phyloP scores from a whole-genome alignment of 2,329 filamentous ascomycete species.

The Byssothecium circinans region DNA sequence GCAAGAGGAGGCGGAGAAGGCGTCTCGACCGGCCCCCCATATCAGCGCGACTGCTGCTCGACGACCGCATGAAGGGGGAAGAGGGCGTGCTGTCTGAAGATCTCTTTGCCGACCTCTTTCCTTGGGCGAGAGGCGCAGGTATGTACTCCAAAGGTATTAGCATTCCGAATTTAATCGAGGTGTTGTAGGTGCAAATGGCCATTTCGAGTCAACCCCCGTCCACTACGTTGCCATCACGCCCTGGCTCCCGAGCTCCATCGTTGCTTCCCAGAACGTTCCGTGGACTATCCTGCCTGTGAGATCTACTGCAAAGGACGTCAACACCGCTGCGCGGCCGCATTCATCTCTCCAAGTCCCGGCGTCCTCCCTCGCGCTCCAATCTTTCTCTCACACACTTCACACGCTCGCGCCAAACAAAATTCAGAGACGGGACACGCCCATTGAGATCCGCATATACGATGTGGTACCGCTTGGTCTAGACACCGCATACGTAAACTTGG shows the following conservation, averaged over 20 bases:
- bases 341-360: slow-evolving; percentile 81
- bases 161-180: not conserved
- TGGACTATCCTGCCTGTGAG: slow-evolving; percentile 87
- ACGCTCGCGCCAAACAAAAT: slow-evolving; percentile 75
- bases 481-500: slow-evolving; percentile 82
- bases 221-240: slow-evolving; percentile 73
- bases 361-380: slow-evolving; percentile 72
- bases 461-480: slow-evolving; percentile 79
- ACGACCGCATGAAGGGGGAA: slow-evolving; percentile 82
- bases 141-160: not conserved
- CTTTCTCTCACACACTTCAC: slow-evolving; percentile 73
- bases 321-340: slow-evolving; percentile 55
- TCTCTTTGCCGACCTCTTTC: slow-evolving; percentile 79
- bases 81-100: slow-evolving; percentile 85
- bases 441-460: slow-evolving; percentile 83
- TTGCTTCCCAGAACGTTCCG: slow-evolving; percentile 60
- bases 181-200: slow-evolving; percentile 5
- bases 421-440: slow-evolving; percentile 70
- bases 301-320: slow-evolving; percentile 38
- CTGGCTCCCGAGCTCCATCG: slow-evolving; percentile 62
- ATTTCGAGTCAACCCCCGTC: slow-evolving; percentile 16
- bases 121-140: slow-evolving; percentile 42
- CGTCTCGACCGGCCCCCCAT: slow-evolving; percentile 70
- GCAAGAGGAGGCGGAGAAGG: slow-evolving; percentile 57
- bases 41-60: slow-evolving; percentile 77